Evolutionary conservation across 495 filamentous ascomycete species (phyloP), one percentile per base, ranked within the genome.

Genomic region (Aspergillus funiculosus): DNA sequence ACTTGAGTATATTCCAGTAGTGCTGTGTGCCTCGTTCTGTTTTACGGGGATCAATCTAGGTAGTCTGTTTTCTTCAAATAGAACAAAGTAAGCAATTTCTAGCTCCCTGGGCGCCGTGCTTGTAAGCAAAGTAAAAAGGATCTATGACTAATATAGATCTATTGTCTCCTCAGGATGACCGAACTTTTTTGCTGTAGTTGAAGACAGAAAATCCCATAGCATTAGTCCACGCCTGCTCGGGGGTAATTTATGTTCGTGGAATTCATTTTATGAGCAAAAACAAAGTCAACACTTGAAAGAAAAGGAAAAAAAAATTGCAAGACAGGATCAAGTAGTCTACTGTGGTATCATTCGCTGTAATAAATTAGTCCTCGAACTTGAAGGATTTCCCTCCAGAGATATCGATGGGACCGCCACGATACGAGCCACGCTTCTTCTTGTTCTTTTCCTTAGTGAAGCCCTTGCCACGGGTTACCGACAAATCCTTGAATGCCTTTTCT

Each of bases 361-460:
- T 18, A 11, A 38, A 36, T 61, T 81, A 90, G 64, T 88, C 82
- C 2, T 91, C 85, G 69, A 95, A 95, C 73, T 91, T 94, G 67
- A 91, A 85, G 37, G 85, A 82, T 50, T 81, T 80, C 14, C 78
- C 78, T 11, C 65, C 63, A 15, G 60, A 48, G 46, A 88, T 82
- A 61, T 94, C 87, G 50, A 96, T 88, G 15, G 73, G 71, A 6
- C 90, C 90, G 9, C 89, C 90, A 42, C 82, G 78, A 71, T 94
- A 95, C 39, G 80, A 85, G 35, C 94, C 94, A 55, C 86, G 66
- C 68, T 73, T 74, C 73, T 86, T 86, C 75, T 97, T 99, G 64
- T 99, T 96, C 82, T 99, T 99, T 71, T 97, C 94, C 76, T 99
- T 99, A 42, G 91, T 99, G 69, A 99, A 99, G 10, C 87, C 87